phyloP scores from a whole-genome alignment of 2,329 filamentous ascomycete species.

The Aphanocladium album region DNA sequence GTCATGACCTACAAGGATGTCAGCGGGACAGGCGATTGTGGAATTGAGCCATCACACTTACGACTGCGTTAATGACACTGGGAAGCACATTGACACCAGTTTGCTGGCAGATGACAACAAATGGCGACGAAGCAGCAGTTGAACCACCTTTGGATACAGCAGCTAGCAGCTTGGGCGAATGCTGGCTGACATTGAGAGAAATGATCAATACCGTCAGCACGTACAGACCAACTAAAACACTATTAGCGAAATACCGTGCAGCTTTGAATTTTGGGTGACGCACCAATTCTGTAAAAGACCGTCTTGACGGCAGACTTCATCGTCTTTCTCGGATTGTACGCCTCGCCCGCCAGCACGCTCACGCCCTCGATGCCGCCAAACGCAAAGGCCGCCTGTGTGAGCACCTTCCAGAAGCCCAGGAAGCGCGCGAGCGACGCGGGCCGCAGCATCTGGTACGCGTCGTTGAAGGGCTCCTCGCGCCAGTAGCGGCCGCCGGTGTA shows the following conservation, averaged over 20 bases:
- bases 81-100: conserved; percentile 45
- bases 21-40: not conserved
- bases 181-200: conserved; percentile 16
- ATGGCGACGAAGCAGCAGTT: conserved; percentile 48
- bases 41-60: conserved; percentile 18
- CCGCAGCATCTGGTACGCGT: conserved; percentile 22
- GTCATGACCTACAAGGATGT: conserved; percentile 30
- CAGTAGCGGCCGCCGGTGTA: conserved; percentile 39
- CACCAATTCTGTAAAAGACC: conserved; percentile 17
- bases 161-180: conserved; percentile 18
- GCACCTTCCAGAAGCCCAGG: conserved; percentile 34
- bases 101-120: conserved; percentile 44
- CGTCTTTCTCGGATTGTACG: conserved; percentile 35
- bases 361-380: conserved; percentile 26
- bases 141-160: conserved; percentile 47
- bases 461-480: conserved; percentile 33
- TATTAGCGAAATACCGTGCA: not conserved
- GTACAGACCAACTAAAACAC: conserved; percentile 13
- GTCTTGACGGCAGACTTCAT: conserved; percentile 16
- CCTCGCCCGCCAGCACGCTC: conserved; percentile 31
- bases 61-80: conserved; percentile 50
- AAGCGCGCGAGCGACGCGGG: conserved; percentile 30
- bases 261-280: not conserved
- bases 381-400: conserved; percentile 35
- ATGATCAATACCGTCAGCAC: conserved; percentile 16